Evolutionary conservation across 2,329 filamentous ascomycete species (phyloP), one percentile per base, ranked within the genome.

Genomic region (Colletotrichum cuscutae): DNA sequence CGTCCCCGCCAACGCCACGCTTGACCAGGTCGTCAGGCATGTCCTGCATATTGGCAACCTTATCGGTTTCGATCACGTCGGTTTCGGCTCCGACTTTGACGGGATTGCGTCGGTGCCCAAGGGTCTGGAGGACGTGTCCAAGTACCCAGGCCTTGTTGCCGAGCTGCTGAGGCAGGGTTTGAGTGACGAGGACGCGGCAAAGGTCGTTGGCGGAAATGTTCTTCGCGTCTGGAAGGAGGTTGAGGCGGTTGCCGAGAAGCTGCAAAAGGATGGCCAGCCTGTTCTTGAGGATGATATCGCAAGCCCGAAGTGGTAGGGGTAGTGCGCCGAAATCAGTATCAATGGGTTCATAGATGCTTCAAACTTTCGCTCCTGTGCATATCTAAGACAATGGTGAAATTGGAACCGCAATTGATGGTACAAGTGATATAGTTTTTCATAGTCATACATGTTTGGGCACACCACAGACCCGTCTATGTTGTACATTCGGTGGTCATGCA

Each of bases 51-150:
- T 98, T 76, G 96, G 94, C 2, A 86, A 93, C 58, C 84, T 93
- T 37, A 94, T 98, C 73, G 96, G 96, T 3, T 98, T 93, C 77
- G 93, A 95, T 53, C 89, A 98, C 80, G 95, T 98, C 19, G 96
- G 95, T 0, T 82, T 98, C 22, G 96, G 96, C 0, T 95, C 93
- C 65, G 96, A 98, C 81, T 98, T 95, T 80, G 95, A 98, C 80
- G 96, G 90, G 9, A 95, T 95, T 69, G 79, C 81, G 1, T 81
- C 77, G 1, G 91, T 91, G 5, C 95, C 95, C 0, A 80, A 85
- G 66, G 96, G 95, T 0, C 82, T 98, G 60, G 94, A 97, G 49
- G 95, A 98, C 80, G 95, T 98, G 7, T 91, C 92, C 61, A 94
- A 94, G 79, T 97, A 93, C 78, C 95, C 95, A 0, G 89, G 92